Evolutionary conservation across 1,284 basidiomycete genomes (phyloP).

Genomic region (Bondarzewia mesenterica): DNA sequence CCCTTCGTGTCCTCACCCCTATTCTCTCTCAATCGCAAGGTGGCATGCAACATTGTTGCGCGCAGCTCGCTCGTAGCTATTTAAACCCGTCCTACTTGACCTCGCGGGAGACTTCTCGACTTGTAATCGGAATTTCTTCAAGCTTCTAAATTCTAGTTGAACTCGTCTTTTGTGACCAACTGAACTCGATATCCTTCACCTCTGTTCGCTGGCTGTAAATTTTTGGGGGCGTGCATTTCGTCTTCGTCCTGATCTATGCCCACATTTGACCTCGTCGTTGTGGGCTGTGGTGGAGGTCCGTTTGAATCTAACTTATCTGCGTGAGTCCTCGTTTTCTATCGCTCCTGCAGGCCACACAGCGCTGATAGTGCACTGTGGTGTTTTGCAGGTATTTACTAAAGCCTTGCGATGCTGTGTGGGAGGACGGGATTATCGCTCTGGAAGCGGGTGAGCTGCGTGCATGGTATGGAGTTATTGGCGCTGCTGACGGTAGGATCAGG

Average conservation of each 20-base stretch:
- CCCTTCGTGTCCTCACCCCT: too few relatives aligned
- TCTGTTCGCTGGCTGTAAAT: background rate
- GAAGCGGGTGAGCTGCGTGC: slow-evolving; percentile 53
- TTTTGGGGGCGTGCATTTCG: background rate
- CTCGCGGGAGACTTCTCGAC: too few relatives aligned
- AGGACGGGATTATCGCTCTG: slow-evolving; percentile 60
- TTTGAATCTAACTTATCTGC: slow-evolving; percentile 69
- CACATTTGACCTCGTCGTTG: slow-evolving; percentile 62
- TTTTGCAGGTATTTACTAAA: slow-evolving; percentile 63
- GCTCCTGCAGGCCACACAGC: background rate
- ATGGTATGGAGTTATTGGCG: background rate
- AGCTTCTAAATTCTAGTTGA: too few relatives aligned
- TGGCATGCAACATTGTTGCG: too few relatives aligned
- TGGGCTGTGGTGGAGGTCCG: slow-evolving; percentile 72
- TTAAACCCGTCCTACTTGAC: too few relatives aligned
- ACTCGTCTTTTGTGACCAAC: too few relatives aligned
- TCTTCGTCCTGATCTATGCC: slow-evolving; percentile 19
- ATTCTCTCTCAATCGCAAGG: too few relatives aligned
- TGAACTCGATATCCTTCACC: too few relatives aligned
- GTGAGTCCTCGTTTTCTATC: slow-evolving; percentile 30
- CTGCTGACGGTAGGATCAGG: slow-evolving; percentile 28
- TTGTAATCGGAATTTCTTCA: too few relatives aligned
- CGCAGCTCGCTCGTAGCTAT: too few relatives aligned
- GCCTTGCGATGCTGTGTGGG: slow-evolving; percentile 45
- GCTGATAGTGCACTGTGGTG: background rate